Evolutionary conservation across 1,284 basidiomycete species (phyloP), one percentile per base, ranked within the genome.

Genomic region (Marasmius sp.): DNA sequence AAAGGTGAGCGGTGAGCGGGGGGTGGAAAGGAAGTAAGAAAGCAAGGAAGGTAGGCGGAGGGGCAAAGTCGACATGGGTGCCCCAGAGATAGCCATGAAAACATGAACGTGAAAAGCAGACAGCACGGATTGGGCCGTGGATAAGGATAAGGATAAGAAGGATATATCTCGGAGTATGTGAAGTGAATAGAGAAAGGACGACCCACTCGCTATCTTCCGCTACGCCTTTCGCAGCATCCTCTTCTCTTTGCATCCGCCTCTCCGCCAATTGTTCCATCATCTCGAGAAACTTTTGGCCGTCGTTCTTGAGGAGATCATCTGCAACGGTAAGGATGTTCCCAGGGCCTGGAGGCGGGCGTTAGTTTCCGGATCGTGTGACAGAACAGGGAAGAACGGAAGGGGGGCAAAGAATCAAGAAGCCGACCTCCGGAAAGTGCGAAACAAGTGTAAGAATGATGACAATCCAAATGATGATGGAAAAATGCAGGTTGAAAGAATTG

Each of bases 241-340:
- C 94, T 71, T 98, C 96, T 4, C 97, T 86, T 66, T 93, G 89
- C 84, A 96, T 93, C 49, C 95, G 87, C 62, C 94, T 88, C 73
- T 98, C 95, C 0, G 97, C 96, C 39, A 99, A 86, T 76, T 97
- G 95, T 77, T 99, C 97, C 97, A 99, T 99, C 97, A 99, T 99
- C 80, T 99, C 96, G 70, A 99, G 81, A 81, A 99, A 98, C 80
- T 98, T 98, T 71, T 95, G 94, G 3, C 95, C 97, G 71, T 99
- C 96, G 72, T 98, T 98, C 82, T 97, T 97, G 69, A 98, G 84
- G 57, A 99, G 86, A 79, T 99, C 97, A 72, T 99, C 97, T 56
- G 97, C 97, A 57, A 99, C 97, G n/a, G 97, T 98, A 61, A 99
- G 83, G 71, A 99, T 98, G 72, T 96, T 90, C 66, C 93, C 94